Evolutionary conservation across 1,139 yeast species (phyloP), one percentile per base, ranked within the genome.

Genomic region (Hansenula sp.): DNA sequence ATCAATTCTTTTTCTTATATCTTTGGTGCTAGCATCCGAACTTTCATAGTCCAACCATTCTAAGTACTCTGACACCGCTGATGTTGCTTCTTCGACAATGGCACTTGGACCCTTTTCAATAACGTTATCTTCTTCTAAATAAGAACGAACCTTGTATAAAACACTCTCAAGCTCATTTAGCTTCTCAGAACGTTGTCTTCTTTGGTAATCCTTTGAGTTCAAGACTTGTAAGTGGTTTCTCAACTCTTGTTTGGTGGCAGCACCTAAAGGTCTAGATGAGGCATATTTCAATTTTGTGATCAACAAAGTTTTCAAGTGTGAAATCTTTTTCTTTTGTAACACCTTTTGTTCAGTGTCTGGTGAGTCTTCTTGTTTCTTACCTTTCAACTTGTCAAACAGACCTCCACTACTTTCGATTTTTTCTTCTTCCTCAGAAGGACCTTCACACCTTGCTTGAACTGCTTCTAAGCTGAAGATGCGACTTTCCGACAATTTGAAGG

Each of bases 11-110:
- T 58, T 54, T 24, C 64, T 61, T 32, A 70, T 56, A 39, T 60
- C 58, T 45, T 67, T 68, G 35, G 72, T 47, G 1, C 71, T 51
- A 1, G 88, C 76, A 28, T 68, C 70, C 45, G 80, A 86, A 43
- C 88, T 76, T 19, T 83, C 91, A 52, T 77, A 81, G 44, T 88
- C 96, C 33, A 89, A 68, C 96, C 96, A 88, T 50, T 85, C 94
- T 42, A 85, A 66, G 21, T 73, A 66, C 21, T 79, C 82, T 28
- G 68, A 51, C 2, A 84, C 74, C 3, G 64, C 36, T 0, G 60
- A 59, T 1, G 71, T 52, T 6, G 76, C 68, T 10, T 60, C 59
- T 5, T 64, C 67, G 3, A 71, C 42, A 17, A 74, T 53, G 12
- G 67, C 68, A 11, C 61, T 54, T 10, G 72, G 70, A 2, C 67